Conservation (phyloP, 192 early-diverging fungal genomes). For the Linnemannia exigua region DNA sequence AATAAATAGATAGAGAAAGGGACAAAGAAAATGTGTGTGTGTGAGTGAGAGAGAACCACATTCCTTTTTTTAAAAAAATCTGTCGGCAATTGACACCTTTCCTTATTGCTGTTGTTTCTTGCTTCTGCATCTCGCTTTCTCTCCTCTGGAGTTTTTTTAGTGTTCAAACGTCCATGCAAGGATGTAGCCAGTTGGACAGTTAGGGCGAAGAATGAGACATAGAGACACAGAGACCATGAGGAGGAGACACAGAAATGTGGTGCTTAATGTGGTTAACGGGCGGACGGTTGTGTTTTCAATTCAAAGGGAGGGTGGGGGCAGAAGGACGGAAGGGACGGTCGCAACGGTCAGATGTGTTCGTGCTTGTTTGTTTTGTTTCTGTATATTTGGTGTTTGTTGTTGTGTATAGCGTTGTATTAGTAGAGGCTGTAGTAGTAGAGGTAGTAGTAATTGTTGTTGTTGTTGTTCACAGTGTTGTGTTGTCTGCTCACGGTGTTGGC, state of each 20-base stretch:
- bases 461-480: neutral
- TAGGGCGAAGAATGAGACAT: neutral
- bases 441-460: too few relatives aligned
- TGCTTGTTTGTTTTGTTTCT: neutral
- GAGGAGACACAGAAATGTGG: neutral
- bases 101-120: neutral
- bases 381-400: neutral
- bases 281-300: neutral
- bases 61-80: neutral
- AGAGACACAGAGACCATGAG: too few relatives aligned
- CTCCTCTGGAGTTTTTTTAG: neutral
- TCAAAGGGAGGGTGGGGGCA: neutral
- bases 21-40: neutral
- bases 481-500: too few relatives aligned
- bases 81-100: neutral
- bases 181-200: neutral
- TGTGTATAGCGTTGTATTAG: too few relatives aligned
- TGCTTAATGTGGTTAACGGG: neutral
- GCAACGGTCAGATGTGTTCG: neutral
- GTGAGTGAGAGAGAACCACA: neutral
- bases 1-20: neutral
- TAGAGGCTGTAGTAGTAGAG: too few relatives aligned
- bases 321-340: neutral
- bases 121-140: neutral
- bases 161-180: slow-evolving; percentile 2